phyloP scores from a whole-genome alignment of 331 rosid species.

The Malus hybrid region DNA sequence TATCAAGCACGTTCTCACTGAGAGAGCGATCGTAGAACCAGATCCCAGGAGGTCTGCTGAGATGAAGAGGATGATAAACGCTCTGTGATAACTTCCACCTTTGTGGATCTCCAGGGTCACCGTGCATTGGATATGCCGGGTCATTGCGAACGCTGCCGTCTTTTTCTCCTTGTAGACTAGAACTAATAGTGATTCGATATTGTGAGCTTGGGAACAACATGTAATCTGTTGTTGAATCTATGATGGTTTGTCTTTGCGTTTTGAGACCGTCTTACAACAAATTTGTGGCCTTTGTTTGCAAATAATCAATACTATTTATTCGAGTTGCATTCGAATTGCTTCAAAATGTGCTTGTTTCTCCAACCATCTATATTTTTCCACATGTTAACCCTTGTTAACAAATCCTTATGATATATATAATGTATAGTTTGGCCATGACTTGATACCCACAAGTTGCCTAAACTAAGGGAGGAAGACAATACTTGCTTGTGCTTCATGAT shows the following conservation, averaged over 20 bases:
- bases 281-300: background rate
- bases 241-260: background rate
- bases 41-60: conserved; percentile 85
- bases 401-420: no score
- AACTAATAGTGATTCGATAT: conserved; percentile 10
- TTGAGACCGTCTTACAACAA: background rate
- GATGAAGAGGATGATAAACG: conserved; percentile 83
- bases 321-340: background rate
- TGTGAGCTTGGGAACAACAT: background rate
- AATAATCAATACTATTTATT: background rate
- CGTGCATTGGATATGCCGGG: background rate
- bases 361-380: no score
- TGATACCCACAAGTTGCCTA: no score
- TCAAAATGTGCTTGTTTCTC: background rate
- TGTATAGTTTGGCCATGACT: no score
- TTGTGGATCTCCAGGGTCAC: background rate
- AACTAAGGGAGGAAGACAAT: no score
- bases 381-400: no score
- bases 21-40: conserved; percentile 81
- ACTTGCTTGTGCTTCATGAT: no score
- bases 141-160: conserved; percentile 8
- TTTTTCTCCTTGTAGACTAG: conserved; percentile 14
- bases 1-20: conserved; percentile 85
- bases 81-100: conserved; percentile 34
- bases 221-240: conserved; percentile 6